Evolutionary conservation across 257 asterid species (phyloP).

Genomic region (Salvia miltiorrhiza): DNA sequence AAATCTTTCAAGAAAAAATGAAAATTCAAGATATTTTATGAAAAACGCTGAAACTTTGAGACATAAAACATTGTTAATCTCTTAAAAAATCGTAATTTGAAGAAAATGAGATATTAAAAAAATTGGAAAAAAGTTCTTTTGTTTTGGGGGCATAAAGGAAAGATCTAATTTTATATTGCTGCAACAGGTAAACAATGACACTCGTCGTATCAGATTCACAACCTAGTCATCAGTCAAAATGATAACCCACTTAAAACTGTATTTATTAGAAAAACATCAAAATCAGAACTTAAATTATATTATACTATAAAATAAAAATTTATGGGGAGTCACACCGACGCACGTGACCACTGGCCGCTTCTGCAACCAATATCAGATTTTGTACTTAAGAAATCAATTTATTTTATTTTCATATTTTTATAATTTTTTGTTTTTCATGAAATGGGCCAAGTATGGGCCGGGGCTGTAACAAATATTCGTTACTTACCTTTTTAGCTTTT

Average conservation of each 20-base stretch:
- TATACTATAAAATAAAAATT: background rate
- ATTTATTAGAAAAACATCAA: constrained; percentile 10
- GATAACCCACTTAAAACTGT: constrained; percentile 3
- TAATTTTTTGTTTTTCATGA: constrained; percentile 7
- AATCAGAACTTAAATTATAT: background rate
- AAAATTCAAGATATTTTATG: no score
- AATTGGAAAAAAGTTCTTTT: no score
- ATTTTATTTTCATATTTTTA: background rate
- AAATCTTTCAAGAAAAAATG: no score
- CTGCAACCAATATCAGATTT: constrained; percentile 26
- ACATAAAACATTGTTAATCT: no score
- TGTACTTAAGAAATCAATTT: background rate
- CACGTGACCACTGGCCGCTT: constrained; percentile 51
- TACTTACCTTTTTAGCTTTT: background rate
- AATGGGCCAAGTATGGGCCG: constrained; percentile 58
- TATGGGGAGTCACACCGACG: constrained; percentile 41
- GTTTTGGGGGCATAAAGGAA: background rate
- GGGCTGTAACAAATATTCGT: constrained; percentile 16
- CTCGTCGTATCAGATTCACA: constrained; percentile 23
- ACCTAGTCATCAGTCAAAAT: constrained; percentile 29
- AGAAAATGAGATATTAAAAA: no score
- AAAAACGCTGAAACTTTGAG: no score
- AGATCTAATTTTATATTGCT: background rate
- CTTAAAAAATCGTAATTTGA: no score
- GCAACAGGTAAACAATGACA: constrained; percentile 8